phyloP scores from a whole-genome alignment of 2,329 filamentous ascomycete species.

The Coleophoma crateriformis region DNA sequence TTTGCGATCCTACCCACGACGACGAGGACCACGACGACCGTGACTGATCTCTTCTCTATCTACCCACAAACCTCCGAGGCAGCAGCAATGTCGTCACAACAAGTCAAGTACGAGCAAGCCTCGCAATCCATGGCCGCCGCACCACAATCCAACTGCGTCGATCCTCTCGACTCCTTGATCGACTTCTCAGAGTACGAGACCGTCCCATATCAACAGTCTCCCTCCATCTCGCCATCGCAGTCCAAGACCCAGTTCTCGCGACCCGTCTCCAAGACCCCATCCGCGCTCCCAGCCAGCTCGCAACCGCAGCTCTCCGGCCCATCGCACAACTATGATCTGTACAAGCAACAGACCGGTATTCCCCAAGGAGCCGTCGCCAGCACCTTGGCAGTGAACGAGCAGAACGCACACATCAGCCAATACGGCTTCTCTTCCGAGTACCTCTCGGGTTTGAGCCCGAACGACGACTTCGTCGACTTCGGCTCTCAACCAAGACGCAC shows the following conservation, averaged over 20 bases:
- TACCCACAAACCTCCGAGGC: background rate
- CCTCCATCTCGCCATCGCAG: conserved; percentile 51
- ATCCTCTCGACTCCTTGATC: conserved; percentile 48
- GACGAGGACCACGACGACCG: background rate
- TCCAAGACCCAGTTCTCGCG: conserved; percentile 47
- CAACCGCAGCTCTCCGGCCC: conserved; percentile 67
- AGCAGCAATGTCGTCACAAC: conserved; percentile 15
- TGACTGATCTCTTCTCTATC: background rate
- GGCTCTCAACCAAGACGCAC: conserved; percentile 58
- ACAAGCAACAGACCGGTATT: conserved; percentile 92
- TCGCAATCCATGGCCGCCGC: conserved; percentile 12
- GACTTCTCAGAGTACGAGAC: conserved; percentile 60
- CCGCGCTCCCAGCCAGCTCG: conserved; percentile 42
- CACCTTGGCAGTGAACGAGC: conserved; percentile 72
- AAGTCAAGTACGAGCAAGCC: conserved; percentile 8
- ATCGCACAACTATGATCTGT: conserved; percentile 91
- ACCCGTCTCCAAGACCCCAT: conserved; percentile 47
- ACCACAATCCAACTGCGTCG: conserved; percentile 20
- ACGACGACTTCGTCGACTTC: conserved; percentile 67
- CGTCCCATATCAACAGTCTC: conserved; percentile 49
- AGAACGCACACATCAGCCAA: conserved; percentile 42
- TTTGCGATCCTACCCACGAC: background rate
- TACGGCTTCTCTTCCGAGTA: conserved; percentile 39
- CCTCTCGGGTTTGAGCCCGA: conserved; percentile 49
- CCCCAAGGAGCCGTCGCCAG: conserved; percentile 77